Base-by-base conservation (phyloP, 2,329 filamentous ascomycete genomes). In the Elsinoe arachidis region DNA sequence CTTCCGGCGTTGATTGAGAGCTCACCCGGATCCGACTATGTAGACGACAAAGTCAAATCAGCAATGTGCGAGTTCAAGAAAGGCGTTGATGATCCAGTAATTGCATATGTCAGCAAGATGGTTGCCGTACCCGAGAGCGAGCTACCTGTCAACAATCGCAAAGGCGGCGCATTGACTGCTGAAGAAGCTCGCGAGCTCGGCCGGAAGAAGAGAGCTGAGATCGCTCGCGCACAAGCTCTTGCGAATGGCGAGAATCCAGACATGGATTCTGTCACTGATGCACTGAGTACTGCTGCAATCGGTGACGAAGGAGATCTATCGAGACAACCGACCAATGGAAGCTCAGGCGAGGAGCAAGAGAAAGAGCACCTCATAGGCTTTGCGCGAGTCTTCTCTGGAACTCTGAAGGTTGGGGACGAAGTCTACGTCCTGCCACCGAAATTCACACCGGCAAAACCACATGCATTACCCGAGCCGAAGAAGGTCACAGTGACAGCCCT, bases 101-200 rank as follows among this genome's bases (percentile, higher is more conserved):
- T 99, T 1, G 92, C 89, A 7, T 99, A 96, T 63, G 88, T 99
- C 60, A 97, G 92, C 74, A 99, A 99, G 70, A 96, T 99, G 90
- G 88, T 97, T 1, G 93, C 93, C 0, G 80, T 99, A 11, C 92
- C 90, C 0, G 89, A 95, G 67, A 96, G 89, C 70, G 92, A 99
- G 65, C 76, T 99, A 4, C 88, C 89, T 0, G 83, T 92, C 55
- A 96, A 96, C 70, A 95, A 87, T 70, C 80, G 89, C 46, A 80
- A 83, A 14, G 85, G 86, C 0, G 84, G 74, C 17, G 74, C 84
- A 43, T 79, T 97, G 66, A 95, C 83, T 38, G 87, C 90, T 1
- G 93, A 96, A 61, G 93, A 97, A 72, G 93, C 93, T 2, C 79
- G 88, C 63, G 91, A 96, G 61, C 74, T 96, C 59, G 93, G 88